Base-by-base conservation (phyloP, 2,329 filamentous ascomycete species). In the Aureobasidium sp. region DNA sequence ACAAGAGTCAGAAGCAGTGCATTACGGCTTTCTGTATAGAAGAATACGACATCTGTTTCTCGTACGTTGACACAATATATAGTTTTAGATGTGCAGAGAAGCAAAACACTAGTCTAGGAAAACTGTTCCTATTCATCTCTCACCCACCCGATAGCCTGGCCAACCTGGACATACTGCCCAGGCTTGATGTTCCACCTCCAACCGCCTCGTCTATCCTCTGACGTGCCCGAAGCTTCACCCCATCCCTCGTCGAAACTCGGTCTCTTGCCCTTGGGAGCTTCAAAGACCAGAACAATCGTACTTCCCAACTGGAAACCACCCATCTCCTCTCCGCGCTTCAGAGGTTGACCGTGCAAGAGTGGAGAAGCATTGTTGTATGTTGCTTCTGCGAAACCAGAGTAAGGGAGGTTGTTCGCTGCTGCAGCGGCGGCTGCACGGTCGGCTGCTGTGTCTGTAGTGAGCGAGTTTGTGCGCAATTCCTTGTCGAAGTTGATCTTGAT, bases 401-500 rank as follows among this genome's bases (percentile, higher is more conserved):
- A 96, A 1, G 85, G 82, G 75, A 97, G 90, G 3, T 91, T 92
- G 7, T 86, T 81, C 62, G 81, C 78, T 1, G 85, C 82, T 3
- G 93, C 92, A 69, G 89, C 83, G 64, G 91, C 90, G 0, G 93
- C 93, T 2, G 91, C 91, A 59, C 84, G 82, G 71, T 97, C 92
- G 21, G 93, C 93, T 14, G 87, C 90, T 0, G 93, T 99, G 74
- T 99, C 94, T 3, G 93, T 97, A 3, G 88, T 87, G 57, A 99
- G 80, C 67, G 86, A 91, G 77, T 99, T 99, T 57, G 95, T 95
- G 65, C 93, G 87, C 64, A 99, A 80, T 76, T 99, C 94, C 63
- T 87, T 82, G 76, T 99, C 95, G 74, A 99, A 99, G 77, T 99
- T 97, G 78, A 99, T 85, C 72, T 90, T 89, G 77, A 99, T 97